Conservation (phyloP, 2,329 filamentous ascomycete species). For the Colletotrichum melonis region DNA sequence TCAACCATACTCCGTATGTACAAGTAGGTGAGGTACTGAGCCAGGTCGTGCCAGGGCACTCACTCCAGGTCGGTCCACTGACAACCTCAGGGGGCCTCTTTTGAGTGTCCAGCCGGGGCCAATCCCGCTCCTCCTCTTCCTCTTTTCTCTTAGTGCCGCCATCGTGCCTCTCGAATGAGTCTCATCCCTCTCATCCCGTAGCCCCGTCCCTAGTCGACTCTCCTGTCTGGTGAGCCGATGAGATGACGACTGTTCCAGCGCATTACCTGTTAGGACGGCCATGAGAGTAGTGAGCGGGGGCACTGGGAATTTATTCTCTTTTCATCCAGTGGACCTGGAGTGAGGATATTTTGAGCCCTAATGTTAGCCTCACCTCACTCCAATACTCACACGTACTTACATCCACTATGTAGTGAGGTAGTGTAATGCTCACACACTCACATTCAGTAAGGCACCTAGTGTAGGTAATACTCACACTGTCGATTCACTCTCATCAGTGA, state of each 20-base stretch:
- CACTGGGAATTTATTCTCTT: background rate
- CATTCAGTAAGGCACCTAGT: background rate
- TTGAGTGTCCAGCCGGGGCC: slow-evolving; percentile 19
- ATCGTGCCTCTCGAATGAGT: background rate
- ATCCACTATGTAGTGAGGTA: too few relatives aligned
- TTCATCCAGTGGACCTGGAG: background rate
- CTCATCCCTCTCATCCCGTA: background rate
- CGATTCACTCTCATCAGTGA: too few relatives aligned
- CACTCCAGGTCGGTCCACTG: too few relatives aligned
- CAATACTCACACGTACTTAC: background rate
- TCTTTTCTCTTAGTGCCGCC: slow-evolving; percentile 1
- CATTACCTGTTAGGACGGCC: background rate
- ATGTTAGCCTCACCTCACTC: background rate
- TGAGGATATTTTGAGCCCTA: background rate
- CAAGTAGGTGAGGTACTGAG: too few relatives aligned
- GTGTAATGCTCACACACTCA: background rate
- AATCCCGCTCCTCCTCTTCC: slow-evolving; percentile 12
- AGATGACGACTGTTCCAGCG: background rate
- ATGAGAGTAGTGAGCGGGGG: background rate
- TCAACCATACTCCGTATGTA: too few relatives aligned
- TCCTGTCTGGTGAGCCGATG: background rate
- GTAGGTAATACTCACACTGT: too few relatives aligned
- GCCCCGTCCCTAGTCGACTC: background rate
- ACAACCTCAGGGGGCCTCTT: slow-evolving; percentile 17
- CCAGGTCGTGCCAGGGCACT: too few relatives aligned